Base-by-base conservation (phyloP, 495 filamentous ascomycete genomes). In the Xylaria sp. region DNA sequence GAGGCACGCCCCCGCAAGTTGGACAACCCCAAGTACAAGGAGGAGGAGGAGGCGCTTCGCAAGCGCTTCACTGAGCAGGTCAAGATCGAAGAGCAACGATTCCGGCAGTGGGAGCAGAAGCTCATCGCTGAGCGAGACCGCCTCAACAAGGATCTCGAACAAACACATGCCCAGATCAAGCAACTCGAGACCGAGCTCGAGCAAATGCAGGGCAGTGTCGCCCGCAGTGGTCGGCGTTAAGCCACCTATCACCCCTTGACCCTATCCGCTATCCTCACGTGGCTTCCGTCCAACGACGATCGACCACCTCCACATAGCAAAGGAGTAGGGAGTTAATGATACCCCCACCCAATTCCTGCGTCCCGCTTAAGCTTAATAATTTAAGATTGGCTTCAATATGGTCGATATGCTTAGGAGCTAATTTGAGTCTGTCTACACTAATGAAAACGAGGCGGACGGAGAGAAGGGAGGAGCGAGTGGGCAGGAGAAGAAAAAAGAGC, bases 1-100 rank as follows among this genome's bases (percentile, higher is more conserved):
- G 96, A 99, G 87, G 95, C 95, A 53, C 89, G 96, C 65, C 96
- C 96, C 73, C 87, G 94, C 82, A 99, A 99, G 88, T 88, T 99
- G 72, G 96, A 99, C 87, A 99, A 99, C 87, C 96, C 96, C 82
- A 98, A 98, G 88, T 99, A 98, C 90, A 99, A 99, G 88, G 96
- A 99, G 81, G 96, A 99, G 82, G 96, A 99, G 78, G 96, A 99
- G 88, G 93, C 91, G 73, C 88, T 99, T 74, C 90, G 96, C 81
- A 99, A 99, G 92, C 89, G 96, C 72, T 99, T 99, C 86, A 99
- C 96, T 73, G 96, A 99, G 86, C 97, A 99, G 82, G 96, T 98
- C 85, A 99, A 99, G 91, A 93, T 98, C 77, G 96, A 99, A 87
- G 96, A 99, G 84, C 93, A 97, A 83, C 90, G 96, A 68, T 99